A percentile compares a stretch with the other conserved stretches of the same genome.
phyloP scores from a whole-genome alignment of 371 early-diverging fungal genomes.

The Dichotomocladium elegans region DNA sequence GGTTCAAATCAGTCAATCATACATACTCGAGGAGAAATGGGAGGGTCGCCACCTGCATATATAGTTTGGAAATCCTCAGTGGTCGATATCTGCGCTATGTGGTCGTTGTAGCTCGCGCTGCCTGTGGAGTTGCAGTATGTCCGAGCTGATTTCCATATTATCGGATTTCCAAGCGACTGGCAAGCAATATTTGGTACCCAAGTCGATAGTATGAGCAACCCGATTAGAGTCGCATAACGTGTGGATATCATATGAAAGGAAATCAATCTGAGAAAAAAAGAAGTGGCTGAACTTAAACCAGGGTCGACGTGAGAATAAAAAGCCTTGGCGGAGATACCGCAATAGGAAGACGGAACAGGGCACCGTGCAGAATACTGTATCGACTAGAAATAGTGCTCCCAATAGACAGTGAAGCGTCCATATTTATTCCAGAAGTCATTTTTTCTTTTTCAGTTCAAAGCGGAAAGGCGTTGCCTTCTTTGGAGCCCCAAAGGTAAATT shows the following conservation, averaged over 20 bases:
- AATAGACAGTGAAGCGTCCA: too few species aligned
- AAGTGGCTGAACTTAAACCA: too few species aligned
- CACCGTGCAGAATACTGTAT: neutral
- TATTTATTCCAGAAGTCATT: too few species aligned
- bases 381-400: too few species aligned
- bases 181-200: neutral
- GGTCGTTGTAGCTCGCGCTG: conserved; percentile 11
- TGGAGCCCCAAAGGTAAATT: conserved; percentile 27
- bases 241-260: neutral
- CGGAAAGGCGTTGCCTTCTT: conserved; percentile 25
- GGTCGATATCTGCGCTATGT: neutral
- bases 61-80: conserved; percentile 33
- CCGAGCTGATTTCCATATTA: conserved; percentile 19
- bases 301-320: too few species aligned
- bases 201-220: neutral
- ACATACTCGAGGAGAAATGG: neutral
- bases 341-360: neutral
- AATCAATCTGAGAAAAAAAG: neutral
- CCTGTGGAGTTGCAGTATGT: conserved; percentile 11
- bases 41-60: conserved; percentile 16
- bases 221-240: neutral
- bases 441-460: conserved; percentile 34
- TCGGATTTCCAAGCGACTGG: neutral
- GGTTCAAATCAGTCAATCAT: conserved; percentile 5
- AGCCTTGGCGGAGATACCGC: too few species aligned